Conservation (phyloP, 306 rosid genomes). For the Quercus gilva region DNA sequence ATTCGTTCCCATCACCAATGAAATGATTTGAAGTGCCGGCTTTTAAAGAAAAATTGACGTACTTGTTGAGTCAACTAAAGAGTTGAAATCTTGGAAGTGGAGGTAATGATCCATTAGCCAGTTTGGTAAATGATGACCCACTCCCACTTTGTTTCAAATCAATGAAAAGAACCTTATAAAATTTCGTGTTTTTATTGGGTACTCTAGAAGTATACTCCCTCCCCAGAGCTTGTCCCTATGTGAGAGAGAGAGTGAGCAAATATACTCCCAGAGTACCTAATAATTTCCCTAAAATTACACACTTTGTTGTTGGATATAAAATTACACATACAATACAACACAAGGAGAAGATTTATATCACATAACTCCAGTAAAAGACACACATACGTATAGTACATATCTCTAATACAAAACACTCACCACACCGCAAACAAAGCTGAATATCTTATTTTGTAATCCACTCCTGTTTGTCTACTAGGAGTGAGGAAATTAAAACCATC, state of each 20-base stretch:
- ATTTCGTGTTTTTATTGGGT: background rate
- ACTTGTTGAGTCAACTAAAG: background rate
- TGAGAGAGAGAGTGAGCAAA: rapidly evolving
- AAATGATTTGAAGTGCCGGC: background rate
- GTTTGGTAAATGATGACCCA: background rate
- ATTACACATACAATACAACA: background rate
- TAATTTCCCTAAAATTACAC: too few species aligned
- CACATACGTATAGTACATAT: background rate
- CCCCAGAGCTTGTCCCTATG: rapidly evolving
- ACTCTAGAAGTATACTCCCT: rapidly evolving
- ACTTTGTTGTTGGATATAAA: background rate
- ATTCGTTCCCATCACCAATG: background rate
- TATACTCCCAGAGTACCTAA: rapidly evolving
- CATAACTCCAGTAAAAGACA: background rate
- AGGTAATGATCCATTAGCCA: background rate
- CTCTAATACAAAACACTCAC: background rate
- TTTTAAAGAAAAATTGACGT: background rate
- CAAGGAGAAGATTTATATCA: too few species aligned
- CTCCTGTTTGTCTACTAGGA: background rate
- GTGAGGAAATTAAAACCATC: background rate
- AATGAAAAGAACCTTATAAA: background rate
- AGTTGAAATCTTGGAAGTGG: background rate
- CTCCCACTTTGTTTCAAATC: background rate
- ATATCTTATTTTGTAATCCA: background rate
- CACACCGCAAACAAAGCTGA: background rate